Percentiles rank a stretch among this genome's conserved stretches.
Conservation (phyloP, 2,329 filamentous ascomycete species). For the Hortaea sp. region DNA sequence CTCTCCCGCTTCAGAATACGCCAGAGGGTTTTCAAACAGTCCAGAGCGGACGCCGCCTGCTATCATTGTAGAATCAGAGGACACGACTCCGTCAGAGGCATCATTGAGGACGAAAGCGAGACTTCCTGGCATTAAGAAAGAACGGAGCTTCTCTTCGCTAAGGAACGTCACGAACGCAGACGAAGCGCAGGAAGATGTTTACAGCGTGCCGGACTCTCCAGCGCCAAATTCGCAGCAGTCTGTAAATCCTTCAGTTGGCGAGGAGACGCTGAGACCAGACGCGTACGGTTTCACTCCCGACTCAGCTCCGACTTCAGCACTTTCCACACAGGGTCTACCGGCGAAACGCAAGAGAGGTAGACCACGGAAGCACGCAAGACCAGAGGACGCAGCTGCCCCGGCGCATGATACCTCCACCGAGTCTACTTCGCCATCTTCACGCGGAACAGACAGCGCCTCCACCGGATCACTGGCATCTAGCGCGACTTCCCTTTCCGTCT, state of each 20-base stretch:
- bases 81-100: too few species aligned
- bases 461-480: constrained; percentile 17
- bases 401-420: constrained; percentile 4
- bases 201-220: constrained; percentile 15
- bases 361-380: constrained; percentile 11
- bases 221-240: constrained; percentile 4
- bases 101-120: constrained; percentile 5
- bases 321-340: background rate
- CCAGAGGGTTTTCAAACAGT: background rate
- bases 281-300: background rate
- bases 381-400: constrained; percentile 2
- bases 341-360: constrained; percentile 14
- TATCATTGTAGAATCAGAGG: too few species aligned
- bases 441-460: constrained; percentile 13
- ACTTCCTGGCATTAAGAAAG: constrained; percentile 15
- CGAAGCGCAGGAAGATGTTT: constrained; percentile 9
- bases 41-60: background rate
- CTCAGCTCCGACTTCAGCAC: background rate
- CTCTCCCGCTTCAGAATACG: background rate
- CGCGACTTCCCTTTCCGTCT: constrained; percentile 20
- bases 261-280: background rate
- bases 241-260: background rate
- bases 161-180: constrained; percentile 19
- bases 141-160: constrained; percentile 16
- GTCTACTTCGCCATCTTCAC: constrained; percentile 14